Base-by-base conservation (phyloP, 345 rosid genomes). In the Heritiera fomes region DNA sequence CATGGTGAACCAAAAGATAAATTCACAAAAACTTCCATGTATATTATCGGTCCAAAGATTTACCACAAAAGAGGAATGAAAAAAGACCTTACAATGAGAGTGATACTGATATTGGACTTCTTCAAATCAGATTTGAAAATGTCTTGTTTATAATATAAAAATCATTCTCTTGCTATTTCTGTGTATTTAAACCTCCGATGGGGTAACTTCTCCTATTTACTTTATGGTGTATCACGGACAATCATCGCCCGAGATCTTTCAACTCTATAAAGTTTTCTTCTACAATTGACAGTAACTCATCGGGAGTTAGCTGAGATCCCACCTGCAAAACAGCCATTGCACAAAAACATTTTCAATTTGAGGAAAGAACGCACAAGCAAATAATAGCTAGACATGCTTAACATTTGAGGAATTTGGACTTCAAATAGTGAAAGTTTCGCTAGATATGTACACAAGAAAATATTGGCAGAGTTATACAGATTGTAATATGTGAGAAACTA, bases 221-320 rank as follows among this genome's bases (percentile, higher is more conserved):
- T 41, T 41, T 70, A 70, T 28, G 68, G 56, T 71, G n/a, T 62
- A 20, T 63, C 64, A 55, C 10, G 52, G 63, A 64, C 43, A 74
- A 74, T 83, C 82, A 73, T 64, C 46, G 46, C 73, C 75, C 20
- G 58, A 87, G 85, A 84, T 90, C 90, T 34, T 87, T 80, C 75
- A 88, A 45, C 81, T 86, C 92, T 49, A 87, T 60, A 40, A 81
- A 87, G 82, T 88, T 87, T 58, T 75, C 89, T 38, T 75, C 84
- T 20, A 80, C 20, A 74, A 84, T 80, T 45, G 90, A 73, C 40
- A 38, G 40, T 17, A 83, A 73, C 23, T 60, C 70, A 49, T 70
- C 38, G 4, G 68, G 20, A 52, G 74, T 41, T 53, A 68, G 71
- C 77, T 67, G 77, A 81, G 82, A 73, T 40, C 68, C 52, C 81